Conservation (phyloP, 768 basidiomycete genomes). For the Lentinula guzmanii region DNA sequence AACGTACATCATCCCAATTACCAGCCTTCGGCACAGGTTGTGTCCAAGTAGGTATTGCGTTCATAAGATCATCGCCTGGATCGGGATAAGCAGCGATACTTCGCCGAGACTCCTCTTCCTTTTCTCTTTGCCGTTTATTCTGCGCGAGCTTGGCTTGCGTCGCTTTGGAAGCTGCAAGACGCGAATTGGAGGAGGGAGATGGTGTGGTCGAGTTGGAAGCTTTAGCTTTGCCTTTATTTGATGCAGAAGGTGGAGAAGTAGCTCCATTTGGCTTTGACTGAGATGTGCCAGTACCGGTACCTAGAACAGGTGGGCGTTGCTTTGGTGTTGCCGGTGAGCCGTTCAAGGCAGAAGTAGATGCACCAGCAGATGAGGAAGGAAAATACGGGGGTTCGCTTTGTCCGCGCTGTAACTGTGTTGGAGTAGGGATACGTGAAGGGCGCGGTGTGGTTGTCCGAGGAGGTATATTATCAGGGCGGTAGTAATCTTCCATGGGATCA, state of each 20-base stretch:
- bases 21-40: conserved; percentile 61
- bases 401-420: conserved; percentile 26
- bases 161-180: conserved; percentile 35
- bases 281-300: background rate
- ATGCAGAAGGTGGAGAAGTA: background rate
- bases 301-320: background rate
- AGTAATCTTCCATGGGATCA: conserved; percentile 15
- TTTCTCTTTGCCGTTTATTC: conserved; percentile 25
- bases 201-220: conserved; percentile 19
- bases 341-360: background rate
- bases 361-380: conserved; percentile 11
- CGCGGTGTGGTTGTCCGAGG: conserved; percentile 37
- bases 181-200: conserved; percentile 29
- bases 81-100: conserved; percentile 69
- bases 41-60: conserved; percentile 83
- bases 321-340: background rate
- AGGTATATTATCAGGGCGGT: conserved; percentile 15
- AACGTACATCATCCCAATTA: conserved; percentile 80
- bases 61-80: conserved; percentile 50
- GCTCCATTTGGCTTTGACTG: background rate
- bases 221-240: conserved; percentile 12
- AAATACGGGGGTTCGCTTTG: conserved; percentile 31
- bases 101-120: conserved; percentile 39
- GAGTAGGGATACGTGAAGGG: conserved; percentile 24
- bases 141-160: conserved; percentile 33